Conservation (phyloP, 345 rosid genomes). For the Euclidium syriacum region DNA sequence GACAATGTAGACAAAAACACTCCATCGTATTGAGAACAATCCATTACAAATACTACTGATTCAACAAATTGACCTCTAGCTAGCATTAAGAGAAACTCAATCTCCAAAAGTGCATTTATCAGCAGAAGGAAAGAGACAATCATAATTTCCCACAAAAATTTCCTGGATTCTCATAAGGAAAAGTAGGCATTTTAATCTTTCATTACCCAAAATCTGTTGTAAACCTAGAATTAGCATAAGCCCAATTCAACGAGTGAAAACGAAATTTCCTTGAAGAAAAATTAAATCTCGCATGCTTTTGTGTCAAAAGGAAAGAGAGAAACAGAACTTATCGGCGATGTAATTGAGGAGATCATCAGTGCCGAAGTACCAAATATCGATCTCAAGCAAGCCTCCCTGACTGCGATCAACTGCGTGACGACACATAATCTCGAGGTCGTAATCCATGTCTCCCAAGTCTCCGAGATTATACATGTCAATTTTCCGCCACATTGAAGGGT, state of each 20-base stretch:
- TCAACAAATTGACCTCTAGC: not conserved
- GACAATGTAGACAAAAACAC: too few relatives aligned
- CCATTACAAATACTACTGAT: not conserved
- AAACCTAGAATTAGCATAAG: too few relatives aligned
- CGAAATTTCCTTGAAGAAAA: not conserved
- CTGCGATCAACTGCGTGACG: slow-evolving; percentile 54
- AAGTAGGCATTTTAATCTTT: too few relatives aligned
- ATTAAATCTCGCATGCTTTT: not conserved
- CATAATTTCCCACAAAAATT: too few relatives aligned
- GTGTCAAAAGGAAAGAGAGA: not conserved
- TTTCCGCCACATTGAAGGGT: slow-evolving; percentile 46
- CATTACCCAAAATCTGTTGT: too few relatives aligned
- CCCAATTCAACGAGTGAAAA: not conserved
- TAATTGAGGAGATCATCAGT: slow-evolving; percentile 40
- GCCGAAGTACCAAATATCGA: slow-evolving; percentile 38
- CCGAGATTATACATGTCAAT: slow-evolving; percentile 32
- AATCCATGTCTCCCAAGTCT: not conserved
- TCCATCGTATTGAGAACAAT: not conserved
- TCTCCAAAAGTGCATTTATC: not conserved
- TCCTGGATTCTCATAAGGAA: too few relatives aligned
- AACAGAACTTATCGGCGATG: slow-evolving; percentile 42
- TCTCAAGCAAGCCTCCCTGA: slow-evolving; percentile 37
- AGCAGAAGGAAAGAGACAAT: not conserved
- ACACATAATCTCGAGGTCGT: slow-evolving; percentile 29
- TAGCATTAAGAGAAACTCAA: not conserved